Base-by-base conservation (phyloP, 257 asterid genomes). In the Solanum medicagineum region DNA sequence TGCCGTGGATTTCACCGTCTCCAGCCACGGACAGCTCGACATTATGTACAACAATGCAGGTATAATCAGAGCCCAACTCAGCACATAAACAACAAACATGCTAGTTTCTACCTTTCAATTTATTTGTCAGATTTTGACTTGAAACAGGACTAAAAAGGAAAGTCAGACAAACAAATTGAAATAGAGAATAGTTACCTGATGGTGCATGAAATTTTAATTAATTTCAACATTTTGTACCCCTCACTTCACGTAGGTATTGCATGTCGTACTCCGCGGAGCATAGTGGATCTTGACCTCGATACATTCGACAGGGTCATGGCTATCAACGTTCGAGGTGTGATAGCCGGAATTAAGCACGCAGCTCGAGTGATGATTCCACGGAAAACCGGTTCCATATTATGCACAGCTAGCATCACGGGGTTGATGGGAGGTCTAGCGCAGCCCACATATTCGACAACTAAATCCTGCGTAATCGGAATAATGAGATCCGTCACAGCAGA, bases 21-120 rank as follows among this genome's bases (percentile, higher is more conserved):
- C 98, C 54, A 71, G 60, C 36, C 91, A 92, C 59, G 93, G 94
- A 40, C 92, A 85, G 1, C 94, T 96, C 29, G 99, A 96, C 87
- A 90, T 94, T 75, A 92, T 96, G 98, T 92, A 91, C 92, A 96
- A 95, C 90, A 96, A 96, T 29, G 98, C 98, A 1, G 99, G 99
- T 75, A 47, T 66, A 14, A 29, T 49, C 0, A 47, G 42, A 49
- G 60, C 1, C 22, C 9, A 24, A 8, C 8, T 74, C 60, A 47
- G 11, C 7, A 2, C 14, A 45, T 32, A 32, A 66, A 29, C 9
- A 2, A 3, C 74, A 14, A 6, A 66, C 42, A 36, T 36, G 42
- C 36, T 42, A 6, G 1, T 65, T 3, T 26, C 0, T 24, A 1
- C 10, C 15, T 22, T 60, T 60, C 8, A 60, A 5, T 62, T 62